Conservation (phyloP, 495 filamentous ascomycete species). For the Chlorociboria aeruginascens region DNA sequence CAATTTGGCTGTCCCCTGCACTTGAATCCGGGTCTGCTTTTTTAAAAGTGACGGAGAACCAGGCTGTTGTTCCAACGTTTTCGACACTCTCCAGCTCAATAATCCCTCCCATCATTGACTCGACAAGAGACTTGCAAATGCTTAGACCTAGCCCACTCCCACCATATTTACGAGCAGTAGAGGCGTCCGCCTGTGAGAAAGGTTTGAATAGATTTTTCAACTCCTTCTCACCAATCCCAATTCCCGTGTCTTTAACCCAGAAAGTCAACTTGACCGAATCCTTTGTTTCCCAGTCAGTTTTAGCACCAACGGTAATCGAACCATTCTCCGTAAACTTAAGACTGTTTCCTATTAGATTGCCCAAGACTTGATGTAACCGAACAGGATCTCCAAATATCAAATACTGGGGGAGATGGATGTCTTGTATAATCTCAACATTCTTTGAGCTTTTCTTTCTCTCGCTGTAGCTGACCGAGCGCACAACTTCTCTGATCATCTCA, state of each 20-base stretch:
- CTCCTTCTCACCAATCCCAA: conserved; percentile 75
- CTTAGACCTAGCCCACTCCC: conserved; percentile 83
- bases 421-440: conserved; percentile 50
- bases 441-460: conserved; percentile 54
- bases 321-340: conserved; percentile 89
- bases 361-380: conserved; percentile 82
- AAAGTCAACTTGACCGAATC: conserved; percentile 64
- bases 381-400: conserved; percentile 87
- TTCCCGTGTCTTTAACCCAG: conserved; percentile 83
- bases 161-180: conserved; percentile 77
- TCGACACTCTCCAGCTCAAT: conserved; percentile 72
- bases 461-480: conserved; percentile 74
- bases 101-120: conserved; percentile 75
- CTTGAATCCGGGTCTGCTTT: conserved; percentile 47
- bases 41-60: conserved; percentile 70
- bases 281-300: conserved; percentile 54
- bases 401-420: conserved; percentile 62
- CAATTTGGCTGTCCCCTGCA: conserved; percentile 32
- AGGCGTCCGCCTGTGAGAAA: conserved; percentile 82
- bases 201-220: conserved; percentile 76
- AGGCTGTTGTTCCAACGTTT: conserved; percentile 71
- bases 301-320: conserved; percentile 67
- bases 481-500: conserved; percentile 79
- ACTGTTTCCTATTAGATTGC: conserved; percentile 86
- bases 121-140: conserved; percentile 91